Evolutionary conservation across 2,329 filamentous ascomycete genomes (phyloP).

Genomic region (Aspergillus oerlinghausenensis): DNA sequence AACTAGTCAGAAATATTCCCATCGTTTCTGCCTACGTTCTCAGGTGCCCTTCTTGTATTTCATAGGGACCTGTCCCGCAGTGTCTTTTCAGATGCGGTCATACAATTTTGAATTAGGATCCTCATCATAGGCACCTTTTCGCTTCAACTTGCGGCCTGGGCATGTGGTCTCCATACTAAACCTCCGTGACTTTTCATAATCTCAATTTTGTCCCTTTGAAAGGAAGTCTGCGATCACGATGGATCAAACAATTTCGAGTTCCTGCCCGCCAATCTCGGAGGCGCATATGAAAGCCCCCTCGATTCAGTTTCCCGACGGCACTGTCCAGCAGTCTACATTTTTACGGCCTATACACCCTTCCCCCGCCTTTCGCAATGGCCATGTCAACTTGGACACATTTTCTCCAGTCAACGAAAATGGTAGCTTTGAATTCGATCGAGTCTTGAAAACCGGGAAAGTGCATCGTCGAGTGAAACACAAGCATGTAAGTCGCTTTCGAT

Average conservation of each 20-base stretch:
- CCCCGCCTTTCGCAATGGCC: conserved; percentile 35
- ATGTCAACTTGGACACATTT: conserved; percentile 59
- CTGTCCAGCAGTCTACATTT: conserved; percentile 17
- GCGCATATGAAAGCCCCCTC: conserved; percentile 20
- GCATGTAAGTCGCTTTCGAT: conserved; percentile 56
- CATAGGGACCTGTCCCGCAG: conserved; percentile 7
- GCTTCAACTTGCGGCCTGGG: not conserved
- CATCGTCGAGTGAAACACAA: conserved; percentile 90
- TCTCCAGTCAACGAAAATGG: conserved; percentile 92
- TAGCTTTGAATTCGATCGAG: conserved; percentile 91
- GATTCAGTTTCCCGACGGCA: conserved; percentile 25
- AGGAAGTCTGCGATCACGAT: conserved; percentile 12
- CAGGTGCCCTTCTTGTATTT: conserved; percentile 11
- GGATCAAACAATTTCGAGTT: conserved; percentile 18
- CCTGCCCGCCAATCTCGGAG: conserved; percentile 19
- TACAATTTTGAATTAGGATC: conserved; percentile 1
- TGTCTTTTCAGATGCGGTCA: conserved; percentile 7
- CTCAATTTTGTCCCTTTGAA: not conserved
- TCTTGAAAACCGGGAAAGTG: conserved; percentile 83
- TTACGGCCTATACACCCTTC: conserved; percentile 18
- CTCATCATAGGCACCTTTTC: not conserved
- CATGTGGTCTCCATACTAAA: not conserved
- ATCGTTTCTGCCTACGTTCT: conserved; percentile 13
- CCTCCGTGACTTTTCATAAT: not conserved
- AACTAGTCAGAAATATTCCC: not conserved